Evolutionary conservation across 805 yeast species (phyloP).

Genomic region (Grigorovia jiainica): DNA sequence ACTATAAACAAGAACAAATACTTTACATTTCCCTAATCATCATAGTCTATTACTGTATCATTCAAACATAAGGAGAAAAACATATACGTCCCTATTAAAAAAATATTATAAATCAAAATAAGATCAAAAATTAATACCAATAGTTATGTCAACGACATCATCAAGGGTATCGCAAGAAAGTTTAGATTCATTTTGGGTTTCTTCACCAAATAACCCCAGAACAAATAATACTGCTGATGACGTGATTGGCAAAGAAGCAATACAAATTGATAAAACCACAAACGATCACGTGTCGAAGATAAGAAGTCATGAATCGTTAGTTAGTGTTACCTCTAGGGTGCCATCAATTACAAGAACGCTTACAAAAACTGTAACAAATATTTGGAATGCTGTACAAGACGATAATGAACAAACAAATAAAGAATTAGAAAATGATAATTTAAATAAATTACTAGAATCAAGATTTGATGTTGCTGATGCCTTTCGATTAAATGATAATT

Average conservation of each 20-base stretch:
- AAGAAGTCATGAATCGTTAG: neutral
- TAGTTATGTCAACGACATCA: neutral
- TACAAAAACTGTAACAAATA: constrained; percentile 9
- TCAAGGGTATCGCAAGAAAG: neutral
- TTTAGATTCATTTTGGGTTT: neutral
- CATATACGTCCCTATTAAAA: no score
- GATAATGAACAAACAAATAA: constrained; percentile 16
- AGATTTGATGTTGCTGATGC: constrained; percentile 27
- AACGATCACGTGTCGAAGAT: neutral
- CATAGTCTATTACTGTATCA: no score
- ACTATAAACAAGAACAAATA: no score
- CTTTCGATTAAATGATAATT: constrained; percentile 14
- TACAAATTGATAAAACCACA: no score
- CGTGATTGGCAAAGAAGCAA: no score
- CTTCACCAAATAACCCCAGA: neutral
- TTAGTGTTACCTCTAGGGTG: neutral
- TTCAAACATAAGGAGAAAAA: no score
- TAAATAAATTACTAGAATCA: constrained; percentile 14
- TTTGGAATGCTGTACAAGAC: constrained; percentile 16
- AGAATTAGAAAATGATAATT: constrained; percentile 3
- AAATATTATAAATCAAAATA: no score
- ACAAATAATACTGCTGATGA: neutral
- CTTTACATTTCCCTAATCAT: no score
- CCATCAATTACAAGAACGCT: constrained; percentile 8
- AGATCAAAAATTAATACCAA: no score